Evolutionary conservation across 2,329 filamentous ascomycete genomes (phyloP).

Genomic region (Ophiocordyceps unilateralis): DNA sequence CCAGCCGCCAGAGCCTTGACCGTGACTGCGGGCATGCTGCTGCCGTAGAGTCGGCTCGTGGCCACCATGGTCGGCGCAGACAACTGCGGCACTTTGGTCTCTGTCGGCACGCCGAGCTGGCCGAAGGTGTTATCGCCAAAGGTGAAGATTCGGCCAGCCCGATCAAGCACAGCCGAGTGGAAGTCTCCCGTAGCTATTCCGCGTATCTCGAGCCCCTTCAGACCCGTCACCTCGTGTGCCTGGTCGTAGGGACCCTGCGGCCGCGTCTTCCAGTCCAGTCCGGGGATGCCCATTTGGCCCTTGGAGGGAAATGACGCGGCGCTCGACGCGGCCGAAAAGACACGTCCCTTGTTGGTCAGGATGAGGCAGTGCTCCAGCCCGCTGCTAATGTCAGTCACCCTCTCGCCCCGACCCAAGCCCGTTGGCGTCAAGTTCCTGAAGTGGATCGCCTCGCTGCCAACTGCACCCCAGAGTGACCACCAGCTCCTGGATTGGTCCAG

Average conservation of each 20-base stretch:
- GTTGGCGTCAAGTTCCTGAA: conserved; percentile 57
- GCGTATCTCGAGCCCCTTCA: conserved; percentile 53
- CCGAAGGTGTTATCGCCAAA: conserved; percentile 87
- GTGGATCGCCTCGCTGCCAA: conserved; percentile 29
- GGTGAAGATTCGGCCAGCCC: conserved; percentile 59
- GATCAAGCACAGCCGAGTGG: conserved; percentile 67
- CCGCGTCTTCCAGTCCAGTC: conserved; percentile 61
- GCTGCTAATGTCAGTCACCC: conserved; percentile 53
- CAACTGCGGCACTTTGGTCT: conserved; percentile 39
- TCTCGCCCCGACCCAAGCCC: conserved; percentile 51
- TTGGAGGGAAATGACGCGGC: conserved; percentile 60
- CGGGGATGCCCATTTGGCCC: conserved; percentile 78
- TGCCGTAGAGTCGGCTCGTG: conserved; percentile 54
- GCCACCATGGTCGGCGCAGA: conserved; percentile 57
- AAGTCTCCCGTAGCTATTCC: conserved; percentile 73
- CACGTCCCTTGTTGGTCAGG: conserved; percentile 65
- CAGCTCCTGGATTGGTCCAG: conserved; percentile 31
- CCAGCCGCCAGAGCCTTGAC: conserved; percentile 73
- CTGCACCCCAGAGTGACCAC: conserved; percentile 56
- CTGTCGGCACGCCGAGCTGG: conserved; percentile 72
- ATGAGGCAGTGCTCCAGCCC: conserved; percentile 78
- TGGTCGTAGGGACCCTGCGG: conserved; percentile 65
- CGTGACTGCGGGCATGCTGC: conserved; percentile 41
- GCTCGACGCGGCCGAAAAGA: conserved; percentile 78
- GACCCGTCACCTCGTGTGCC: conserved; percentile 58